A percentile compares a stretch with the other conserved stretches of the same genome.
These are phyloP conservation scores for Naematelia encephala DNA, from an alignment of 768 basidiomycete genomes.

Conservation along the genomic window DNA sequence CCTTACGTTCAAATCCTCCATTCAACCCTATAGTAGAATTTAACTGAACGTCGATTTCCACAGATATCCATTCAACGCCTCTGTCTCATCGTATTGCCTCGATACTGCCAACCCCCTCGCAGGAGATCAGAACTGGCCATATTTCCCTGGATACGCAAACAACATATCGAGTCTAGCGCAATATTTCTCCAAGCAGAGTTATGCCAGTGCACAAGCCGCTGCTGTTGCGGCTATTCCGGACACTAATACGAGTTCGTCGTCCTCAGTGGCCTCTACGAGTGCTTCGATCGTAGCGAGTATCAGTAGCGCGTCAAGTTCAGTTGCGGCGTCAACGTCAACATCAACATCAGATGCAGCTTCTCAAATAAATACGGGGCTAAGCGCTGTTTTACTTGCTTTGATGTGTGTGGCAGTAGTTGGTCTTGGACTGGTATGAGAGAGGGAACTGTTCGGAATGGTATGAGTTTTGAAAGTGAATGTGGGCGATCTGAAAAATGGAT, in stretches of 20 bases:
- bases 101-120: conserved; percentile 22
- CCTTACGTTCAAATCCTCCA: neutral
- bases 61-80: conserved; percentile 26
- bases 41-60: neutral
- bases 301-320: neutral
- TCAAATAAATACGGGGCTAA: neutral
- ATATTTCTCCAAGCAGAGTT: neutral
- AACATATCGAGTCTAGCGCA: conserved; percentile 13
- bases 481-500: too few species aligned
- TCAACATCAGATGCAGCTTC: neutral
- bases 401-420: neutral
- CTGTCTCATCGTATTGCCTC: conserved; percentile 20
- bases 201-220: neutral
- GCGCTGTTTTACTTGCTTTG: neutral
- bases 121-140: conserved; percentile 31
- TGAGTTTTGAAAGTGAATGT: too few species aligned
- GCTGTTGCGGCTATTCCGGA: neutral
- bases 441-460: too few species aligned
- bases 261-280: neutral
- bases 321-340: neutral
- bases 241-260: neutral
- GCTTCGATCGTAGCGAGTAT: neutral
- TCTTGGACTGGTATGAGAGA: too few species aligned
- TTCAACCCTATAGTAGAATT: neutral
- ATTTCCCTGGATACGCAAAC: conserved; percentile 28